Base-by-base conservation (phyloP, 179 eudicot species). In the Heliamphora pulchella region DNA sequence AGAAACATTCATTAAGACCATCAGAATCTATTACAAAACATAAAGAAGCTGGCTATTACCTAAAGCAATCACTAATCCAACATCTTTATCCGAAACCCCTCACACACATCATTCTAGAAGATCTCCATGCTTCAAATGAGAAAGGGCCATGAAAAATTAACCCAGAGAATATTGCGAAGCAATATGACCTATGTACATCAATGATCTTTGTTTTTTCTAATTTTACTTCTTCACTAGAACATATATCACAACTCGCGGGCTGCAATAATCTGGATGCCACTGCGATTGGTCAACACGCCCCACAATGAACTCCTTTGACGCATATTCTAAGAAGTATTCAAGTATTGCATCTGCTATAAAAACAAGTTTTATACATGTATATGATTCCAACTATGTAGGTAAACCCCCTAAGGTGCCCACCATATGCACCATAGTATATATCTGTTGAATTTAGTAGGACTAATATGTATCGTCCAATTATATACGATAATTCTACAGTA, bases 191-290 rank as follows among this genome's bases (percentile, higher is more conserved):
- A 61, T 11, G 6, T 3, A 14, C 31, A 43, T 8, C 51, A 15
- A 17, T 75, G 11, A 43, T 57, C 44, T 13, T 13, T 39, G 6
- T 43, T 47, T 63, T 72, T 22, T 57, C 9, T 59, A 18, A 62
- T 48, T 81, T 55, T 15, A 72, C 84, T 85, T 91, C 85, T 89
- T 93, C 31, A 87, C 90, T 85, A 94, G 65, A 76, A 91, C 84
- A 62, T 91, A 91, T 39, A 91, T 84, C 31, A 87, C 98, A 74
- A 94, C 96, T 66, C 98, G 88, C 14, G 89, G 87, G 84, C 97
- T 94, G 81, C 86, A 74, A 80, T 86, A 94, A 78, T 94, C 96
- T 0, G 94, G 97, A 84, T 93, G 94, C 85, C 97, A 91, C 65
- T 89, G 89, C 8, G 83, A 58, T 80, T 90, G 91, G 78, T 91